Evolutionary conservation across 2,329 filamentous ascomycete species (phyloP), one percentile per base, ranked within the genome.

Genomic region (Colletotrichum filicis): DNA sequence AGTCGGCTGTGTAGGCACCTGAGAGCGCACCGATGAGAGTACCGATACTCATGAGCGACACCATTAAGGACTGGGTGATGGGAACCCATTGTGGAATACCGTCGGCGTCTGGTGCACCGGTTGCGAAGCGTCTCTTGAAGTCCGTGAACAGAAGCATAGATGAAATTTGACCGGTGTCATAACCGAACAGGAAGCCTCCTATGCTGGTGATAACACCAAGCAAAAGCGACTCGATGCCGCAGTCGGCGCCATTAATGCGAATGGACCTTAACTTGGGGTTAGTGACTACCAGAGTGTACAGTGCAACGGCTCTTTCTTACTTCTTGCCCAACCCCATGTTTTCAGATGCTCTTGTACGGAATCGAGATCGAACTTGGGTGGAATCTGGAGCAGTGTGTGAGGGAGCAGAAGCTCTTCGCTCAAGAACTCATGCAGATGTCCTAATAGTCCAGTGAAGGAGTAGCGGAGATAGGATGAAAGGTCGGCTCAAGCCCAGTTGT

Each of bases 141-240:
- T 92, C 88, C 11, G 79, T 70, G 77, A 88, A 88, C 22, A 86
- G 79, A 11, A 88, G 80, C 77, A 88, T 85, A 53, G 82, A 83
- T 7, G 87, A 89, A 65, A 91, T 90, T 77, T 90, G 88, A 75
- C 89, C 90, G 11, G 89, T 92, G 75, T 92, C 90, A 76, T 91
- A 91, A 60, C 90, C 90, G 79, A 91, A 91, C 74, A 92, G 85
- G 79, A 90, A 90, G 60, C 89, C 90, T 73, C 90, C 90, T 53
- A 92, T 86, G 57, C 87, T 88, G 56, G 89, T 89, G 55, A 87
- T 83, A 42, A 86, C 80, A 57, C 87, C 88, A 32, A 91, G 76
- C 32, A 86, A 64, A 71, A 86, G 74, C 28, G 84, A 75, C 74
- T 85, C 83, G 28, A 79, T 67, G 59, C 84, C 83, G 65, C 83